Conservation (phyloP, 441 rosid species). For the Gossypium trilobum region DNA sequence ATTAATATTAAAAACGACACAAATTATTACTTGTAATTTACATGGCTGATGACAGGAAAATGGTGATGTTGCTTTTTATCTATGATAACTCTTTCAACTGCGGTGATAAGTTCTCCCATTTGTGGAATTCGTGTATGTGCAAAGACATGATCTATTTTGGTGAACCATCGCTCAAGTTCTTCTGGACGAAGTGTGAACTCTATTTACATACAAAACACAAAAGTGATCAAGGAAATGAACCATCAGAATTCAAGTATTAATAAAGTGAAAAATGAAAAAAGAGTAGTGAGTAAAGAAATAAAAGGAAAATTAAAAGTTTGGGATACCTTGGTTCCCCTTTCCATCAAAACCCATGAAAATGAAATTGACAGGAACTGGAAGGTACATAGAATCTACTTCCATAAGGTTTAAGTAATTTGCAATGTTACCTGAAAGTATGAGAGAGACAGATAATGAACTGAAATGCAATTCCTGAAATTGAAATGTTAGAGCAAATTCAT, state of each 20-base stretch:
- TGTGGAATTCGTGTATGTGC: conserved; percentile 81
- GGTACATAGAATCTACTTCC: conserved; percentile 81
- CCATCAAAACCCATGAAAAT: conserved; percentile 95
- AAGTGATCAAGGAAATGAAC: conserved; percentile 2
- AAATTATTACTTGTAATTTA: conserved; percentile 75
- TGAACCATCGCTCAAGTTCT: conserved; percentile 96
- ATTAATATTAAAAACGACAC: background rate
- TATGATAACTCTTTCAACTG: conserved; percentile 57
- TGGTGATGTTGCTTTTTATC: conserved; percentile 62
- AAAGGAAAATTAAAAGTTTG: background rate
- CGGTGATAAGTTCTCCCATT: conserved; percentile 63
- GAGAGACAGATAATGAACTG: background rate
- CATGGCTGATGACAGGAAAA: conserved; percentile 69
- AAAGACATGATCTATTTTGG: conserved; percentile 80
- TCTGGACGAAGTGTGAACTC: conserved; percentile 76
- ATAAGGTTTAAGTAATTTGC: conserved; percentile 77
- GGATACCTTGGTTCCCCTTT: conserved; percentile 84
- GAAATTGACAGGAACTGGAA: conserved; percentile 90
- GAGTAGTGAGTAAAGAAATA: background rate
- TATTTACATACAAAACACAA: conserved; percentile 13
- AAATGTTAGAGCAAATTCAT: background rate
- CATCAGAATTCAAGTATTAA: background rate
- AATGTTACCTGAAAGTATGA: conserved; percentile 48
- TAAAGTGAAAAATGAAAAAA: conserved; percentile 14
- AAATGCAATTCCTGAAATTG: background rate